phyloP scores from a whole-genome alignment of 805 yeast species.

The Kurtzmaniella fragi region DNA sequence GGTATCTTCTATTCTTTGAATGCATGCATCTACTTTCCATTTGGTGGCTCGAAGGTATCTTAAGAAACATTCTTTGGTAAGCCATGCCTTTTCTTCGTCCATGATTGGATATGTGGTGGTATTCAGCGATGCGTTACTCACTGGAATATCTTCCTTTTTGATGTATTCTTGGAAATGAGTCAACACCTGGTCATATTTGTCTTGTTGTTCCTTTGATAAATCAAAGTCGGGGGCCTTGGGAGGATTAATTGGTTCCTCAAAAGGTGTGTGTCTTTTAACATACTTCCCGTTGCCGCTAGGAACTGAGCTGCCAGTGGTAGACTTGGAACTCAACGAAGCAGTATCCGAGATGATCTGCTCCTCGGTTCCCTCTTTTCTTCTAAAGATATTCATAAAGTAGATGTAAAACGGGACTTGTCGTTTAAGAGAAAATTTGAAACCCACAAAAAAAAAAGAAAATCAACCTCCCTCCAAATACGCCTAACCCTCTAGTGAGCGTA shows the following conservation, averaged over 20 bases:
- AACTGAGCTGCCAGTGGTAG: constrained; percentile 7
- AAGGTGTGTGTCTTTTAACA: constrained; percentile 34
- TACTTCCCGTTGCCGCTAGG: constrained; percentile 14
- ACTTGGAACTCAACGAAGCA: constrained; percentile 14
- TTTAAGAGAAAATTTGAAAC: too few species aligned
- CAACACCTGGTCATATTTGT: constrained; percentile 25
- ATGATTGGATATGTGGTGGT: constrained; percentile 21
- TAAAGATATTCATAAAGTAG: constrained; percentile 13
- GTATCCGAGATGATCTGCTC: constrained; percentile 9
- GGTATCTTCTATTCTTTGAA: constrained; percentile 42
- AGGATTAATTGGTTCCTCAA: constrained; percentile 34
- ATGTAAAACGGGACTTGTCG: too few species aligned
- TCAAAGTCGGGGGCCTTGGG: constrained; percentile 24
- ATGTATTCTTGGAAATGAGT: constrained; percentile 23
- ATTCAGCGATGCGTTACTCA: constrained; percentile 16
- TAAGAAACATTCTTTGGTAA: constrained; percentile 49
- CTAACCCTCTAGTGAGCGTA: too few species aligned
- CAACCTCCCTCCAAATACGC: too few species aligned
- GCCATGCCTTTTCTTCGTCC: constrained; percentile 36
- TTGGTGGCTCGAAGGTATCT: constrained; percentile 49
- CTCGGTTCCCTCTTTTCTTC: constrained; percentile 7
- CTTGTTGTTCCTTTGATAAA: constrained; percentile 24
- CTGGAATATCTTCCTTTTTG: constrained; percentile 20
- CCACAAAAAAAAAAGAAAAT: too few species aligned
- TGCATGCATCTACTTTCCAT: constrained; percentile 42